Conservation (phyloP, 2,329 filamentous ascomycete species). For the Chalaropsis ovoidea region DNA sequence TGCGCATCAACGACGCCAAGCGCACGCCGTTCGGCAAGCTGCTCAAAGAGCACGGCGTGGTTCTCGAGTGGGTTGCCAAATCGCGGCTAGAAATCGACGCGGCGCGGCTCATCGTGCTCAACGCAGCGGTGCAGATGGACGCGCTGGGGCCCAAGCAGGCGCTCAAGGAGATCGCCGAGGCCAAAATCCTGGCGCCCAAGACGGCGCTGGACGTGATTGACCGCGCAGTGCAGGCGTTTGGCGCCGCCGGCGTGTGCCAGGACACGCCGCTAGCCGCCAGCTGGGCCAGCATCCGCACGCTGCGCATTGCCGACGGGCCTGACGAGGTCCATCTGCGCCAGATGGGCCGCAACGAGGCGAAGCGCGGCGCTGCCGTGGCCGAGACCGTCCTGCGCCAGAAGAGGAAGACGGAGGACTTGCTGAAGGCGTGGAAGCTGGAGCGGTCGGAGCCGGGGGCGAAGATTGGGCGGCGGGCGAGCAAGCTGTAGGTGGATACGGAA, state of each 20-base stretch:
- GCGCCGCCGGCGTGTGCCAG: constrained; percentile 82
- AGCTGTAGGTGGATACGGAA: too few species aligned
- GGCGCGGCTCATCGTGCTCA: constrained; percentile 78
- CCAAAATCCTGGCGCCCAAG: constrained; percentile 81
- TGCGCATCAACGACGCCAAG: constrained; percentile 79
- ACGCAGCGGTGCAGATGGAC: constrained; percentile 93
- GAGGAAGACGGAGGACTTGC: constrained; percentile 53
- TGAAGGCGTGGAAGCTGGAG: constrained; percentile 47
- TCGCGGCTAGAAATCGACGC: constrained; percentile 91
- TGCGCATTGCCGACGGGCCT: constrained; percentile 82
- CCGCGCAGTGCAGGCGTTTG: constrained; percentile 85
- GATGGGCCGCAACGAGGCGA: constrained; percentile 72
- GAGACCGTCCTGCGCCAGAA: constrained; percentile 55
- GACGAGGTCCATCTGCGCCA: constrained; percentile 90
- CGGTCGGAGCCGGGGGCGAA: constrained; percentile 42
- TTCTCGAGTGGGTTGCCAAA: constrained; percentile 87
- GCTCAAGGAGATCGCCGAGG: constrained; percentile 86
- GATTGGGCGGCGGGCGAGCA: constrained; percentile 42
- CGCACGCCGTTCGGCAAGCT: constrained; percentile 89
- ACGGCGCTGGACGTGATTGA: constrained; percentile 82
- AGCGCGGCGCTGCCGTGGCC: constrained; percentile 50
- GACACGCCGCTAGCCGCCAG: constrained; percentile 83
- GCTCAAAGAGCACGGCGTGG: constrained; percentile 80
- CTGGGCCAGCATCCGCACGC: constrained; percentile 71
- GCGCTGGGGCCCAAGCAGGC: constrained; percentile 77